Conservation (phyloP, 768 basidiomycete species). For the Porpolomopsis calyptriformis region DNA sequence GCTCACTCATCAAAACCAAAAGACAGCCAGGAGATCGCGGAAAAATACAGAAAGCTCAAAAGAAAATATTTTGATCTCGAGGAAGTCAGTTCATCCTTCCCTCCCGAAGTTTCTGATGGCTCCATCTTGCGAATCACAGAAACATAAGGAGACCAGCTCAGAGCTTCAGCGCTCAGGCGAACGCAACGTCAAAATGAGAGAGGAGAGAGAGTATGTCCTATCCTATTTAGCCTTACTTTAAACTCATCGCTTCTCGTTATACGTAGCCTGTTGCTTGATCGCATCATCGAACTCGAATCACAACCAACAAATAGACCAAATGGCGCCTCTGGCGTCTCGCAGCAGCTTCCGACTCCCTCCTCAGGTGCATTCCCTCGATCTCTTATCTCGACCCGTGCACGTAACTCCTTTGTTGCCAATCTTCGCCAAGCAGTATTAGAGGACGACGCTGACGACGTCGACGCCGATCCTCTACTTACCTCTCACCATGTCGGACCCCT, state of each 20-base stretch:
- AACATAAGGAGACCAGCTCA: constrained; percentile 46
- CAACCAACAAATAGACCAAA: constrained; percentile 24
- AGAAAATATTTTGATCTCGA: constrained; percentile 57
- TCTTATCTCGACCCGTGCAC: constrained; percentile 28
- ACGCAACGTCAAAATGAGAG: constrained; percentile 48
- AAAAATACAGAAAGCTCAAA: constrained; percentile 60
- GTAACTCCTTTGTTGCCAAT: constrained; percentile 36
- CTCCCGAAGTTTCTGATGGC: constrained; percentile 12
- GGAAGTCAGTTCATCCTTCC: constrained; percentile 40
- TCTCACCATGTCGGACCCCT: constrained; percentile 38
- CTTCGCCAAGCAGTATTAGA: constrained; percentile 40
- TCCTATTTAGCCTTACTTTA: constrained; percentile 7
- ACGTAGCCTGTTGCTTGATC: constrained; percentile 42
- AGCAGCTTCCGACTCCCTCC: constrained; percentile 25
- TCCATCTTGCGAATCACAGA: constrained; percentile 32
- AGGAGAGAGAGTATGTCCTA: constrained; percentile 50
- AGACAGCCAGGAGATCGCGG: constrained; percentile 37
- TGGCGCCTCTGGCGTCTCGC: constrained; percentile 12
- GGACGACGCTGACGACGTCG: constrained; percentile 34
- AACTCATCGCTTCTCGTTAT: constrained; percentile 1
- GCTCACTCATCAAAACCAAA: constrained; percentile 22
- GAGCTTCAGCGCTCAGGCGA: constrained; percentile 53
- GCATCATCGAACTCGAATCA: constrained; percentile 50
- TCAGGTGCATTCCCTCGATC: constrained; percentile 41
- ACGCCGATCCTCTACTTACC: constrained; percentile 31